A percentile compares a stretch with the other conserved stretches of the same genome.
Conservation (phyloP, 2,329 filamentous ascomycete species). For the Sarocladium strictum region DNA sequence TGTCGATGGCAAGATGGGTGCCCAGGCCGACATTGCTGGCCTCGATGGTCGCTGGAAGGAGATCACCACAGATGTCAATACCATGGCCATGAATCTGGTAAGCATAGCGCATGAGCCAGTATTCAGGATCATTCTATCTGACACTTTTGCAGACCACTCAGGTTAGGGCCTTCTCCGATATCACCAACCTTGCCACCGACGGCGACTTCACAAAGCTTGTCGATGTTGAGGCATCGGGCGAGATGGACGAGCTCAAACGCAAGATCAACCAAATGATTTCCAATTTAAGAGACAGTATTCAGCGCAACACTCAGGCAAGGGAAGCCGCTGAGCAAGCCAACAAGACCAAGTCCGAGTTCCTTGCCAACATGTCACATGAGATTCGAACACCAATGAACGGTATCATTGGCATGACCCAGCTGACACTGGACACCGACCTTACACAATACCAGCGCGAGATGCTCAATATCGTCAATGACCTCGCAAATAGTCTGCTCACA, state of each 20-base stretch:
- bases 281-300: slow-evolving; percentile 90
- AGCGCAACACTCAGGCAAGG: slow-evolving; percentile 90
- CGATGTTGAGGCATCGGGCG: slow-evolving; percentile 92
- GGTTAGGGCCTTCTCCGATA: slow-evolving; percentile 95
- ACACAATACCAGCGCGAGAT: slow-evolving; percentile 96
- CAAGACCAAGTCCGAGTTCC: slow-evolving; percentile 96
- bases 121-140: slow-evolving; percentile 31
- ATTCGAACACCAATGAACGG: slow-evolving; percentile 97
- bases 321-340: slow-evolving; percentile 95
- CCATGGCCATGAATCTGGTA: slow-evolving; percentile 65
- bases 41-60: slow-evolving; percentile 96
- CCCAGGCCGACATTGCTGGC: slow-evolving; percentile 89
- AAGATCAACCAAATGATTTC: slow-evolving; percentile 99
- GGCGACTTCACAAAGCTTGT: slow-evolving; percentile 97
- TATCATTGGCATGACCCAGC: slow-evolving; percentile 96
- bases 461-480: slow-evolving; percentile 95
- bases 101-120: slow-evolving; percentile 32
- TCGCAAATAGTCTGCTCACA: slow-evolving; percentile 91
- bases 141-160: slow-evolving; percentile 61
- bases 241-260: slow-evolving; percentile 98
- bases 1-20: slow-evolving; percentile 97
- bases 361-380: slow-evolving; percentile 98
- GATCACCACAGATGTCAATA: slow-evolving; percentile 95
- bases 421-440: slow-evolving; percentile 90
- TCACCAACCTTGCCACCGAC: slow-evolving; percentile 95